A percentile compares a stretch with the other conserved stretches of the same genome.
Evolutionary conservation across 805 yeast species (phyloP).

Genomic region (Nematodospora valgi): DNA sequence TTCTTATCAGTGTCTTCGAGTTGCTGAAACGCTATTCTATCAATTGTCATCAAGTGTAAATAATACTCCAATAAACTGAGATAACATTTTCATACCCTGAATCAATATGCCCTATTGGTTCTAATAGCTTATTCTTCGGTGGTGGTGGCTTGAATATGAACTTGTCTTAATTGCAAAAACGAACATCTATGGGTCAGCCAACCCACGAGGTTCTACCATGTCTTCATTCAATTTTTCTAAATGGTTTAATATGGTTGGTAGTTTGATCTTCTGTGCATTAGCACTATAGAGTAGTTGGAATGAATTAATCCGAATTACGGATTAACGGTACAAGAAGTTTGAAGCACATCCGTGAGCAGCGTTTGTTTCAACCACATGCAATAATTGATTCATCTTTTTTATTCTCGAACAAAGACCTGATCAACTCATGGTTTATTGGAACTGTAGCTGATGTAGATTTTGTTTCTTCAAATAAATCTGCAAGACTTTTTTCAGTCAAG

Average conservation of each 20-base stretch:
- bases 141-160: conserved; percentile 17
- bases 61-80: conserved; percentile 26
- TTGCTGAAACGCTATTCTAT: conserved; percentile 28
- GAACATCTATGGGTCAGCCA: conserved; percentile 22
- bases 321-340: conserved; percentile 1
- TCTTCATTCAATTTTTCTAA: conserved; percentile 25
- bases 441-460: conserved; percentile 1
- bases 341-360: conserved; percentile 4
- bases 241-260: conserved; percentile 1
- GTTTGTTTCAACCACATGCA: conserved; percentile 5
- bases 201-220: conserved; percentile 20
- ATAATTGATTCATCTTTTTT: conserved; percentile 2
- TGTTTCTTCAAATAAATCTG: conserved; percentile 21
- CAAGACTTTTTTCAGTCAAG: conserved; percentile 28
- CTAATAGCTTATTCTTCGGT: conserved; percentile 1
- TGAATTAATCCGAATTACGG: conserved; percentile 3
- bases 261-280: conserved; percentile 1
- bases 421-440: conserved; percentile 1
- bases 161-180: conserved; percentile 30
- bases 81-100: conserved; percentile 14
- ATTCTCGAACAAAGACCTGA: conserved; percentile 2
- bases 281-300: conserved; percentile 2
- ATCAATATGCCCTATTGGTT: not conserved
- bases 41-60: conserved; percentile 35
- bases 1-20: not conserved